Conservation (phyloP, 2,329 filamentous ascomycete genomes). For the Penicillium rolfsii region DNA sequence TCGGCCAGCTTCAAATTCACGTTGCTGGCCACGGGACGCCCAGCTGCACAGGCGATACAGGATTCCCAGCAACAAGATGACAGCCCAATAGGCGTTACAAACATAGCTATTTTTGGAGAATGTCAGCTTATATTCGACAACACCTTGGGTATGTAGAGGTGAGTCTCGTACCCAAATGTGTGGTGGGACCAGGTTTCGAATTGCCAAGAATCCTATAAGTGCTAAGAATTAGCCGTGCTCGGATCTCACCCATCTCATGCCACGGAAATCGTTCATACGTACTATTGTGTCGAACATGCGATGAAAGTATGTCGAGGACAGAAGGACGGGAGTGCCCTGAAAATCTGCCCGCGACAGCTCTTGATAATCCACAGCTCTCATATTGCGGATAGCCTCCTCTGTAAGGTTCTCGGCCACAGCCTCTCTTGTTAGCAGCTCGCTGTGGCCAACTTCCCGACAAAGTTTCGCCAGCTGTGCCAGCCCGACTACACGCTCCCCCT, state of each 20-base stretch:
- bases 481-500: conserved; percentile 30
- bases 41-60: conserved; percentile 34
- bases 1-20: background rate
- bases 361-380: conserved; percentile 38
- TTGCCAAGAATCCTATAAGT: conserved; percentile 35
- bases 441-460: conserved; percentile 32
- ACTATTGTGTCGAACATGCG: conserved; percentile 41
- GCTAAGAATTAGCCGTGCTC: background rate
- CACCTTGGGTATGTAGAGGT: too few species aligned
- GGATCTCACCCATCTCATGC: conserved; percentile 2
- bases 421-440: conserved; percentile 34
- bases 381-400: conserved; percentile 36
- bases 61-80: conserved; percentile 41
- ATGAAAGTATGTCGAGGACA: conserved; percentile 37
- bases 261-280: conserved; percentile 13
- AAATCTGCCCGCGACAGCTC: conserved; percentile 31
- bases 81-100: conserved; percentile 48
- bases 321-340: conserved; percentile 34
- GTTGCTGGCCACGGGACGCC: conserved; percentile 18
- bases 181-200: conserved; percentile 41
- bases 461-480: conserved; percentile 26
- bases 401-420: conserved; percentile 38
- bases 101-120: conserved; percentile 20
- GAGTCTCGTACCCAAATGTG: conserved; percentile 40
- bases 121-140: background rate